Conservation (phyloP, 73 alveolate genomes). For the Uronychia setigera region DNA sequence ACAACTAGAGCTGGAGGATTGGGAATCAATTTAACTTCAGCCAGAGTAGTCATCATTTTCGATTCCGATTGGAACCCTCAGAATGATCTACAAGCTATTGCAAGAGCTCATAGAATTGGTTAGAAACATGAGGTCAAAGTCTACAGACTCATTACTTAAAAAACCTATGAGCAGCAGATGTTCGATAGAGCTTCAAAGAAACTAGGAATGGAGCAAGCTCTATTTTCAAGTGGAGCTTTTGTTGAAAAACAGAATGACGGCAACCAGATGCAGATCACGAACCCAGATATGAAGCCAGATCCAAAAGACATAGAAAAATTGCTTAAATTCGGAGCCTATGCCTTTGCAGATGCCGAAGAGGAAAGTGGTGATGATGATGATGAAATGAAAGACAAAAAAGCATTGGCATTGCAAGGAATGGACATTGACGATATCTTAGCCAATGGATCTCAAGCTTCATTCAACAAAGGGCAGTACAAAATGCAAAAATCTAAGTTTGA, state of each 20-base stretch:
- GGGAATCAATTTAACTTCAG: conserved; percentile 98
- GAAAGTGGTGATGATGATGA: conserved; percentile 32
- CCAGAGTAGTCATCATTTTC: conserved; percentile 97
- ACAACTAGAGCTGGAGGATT: conserved; percentile 99
- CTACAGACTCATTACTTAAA: conserved; percentile 92
- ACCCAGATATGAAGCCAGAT: conserved; percentile 64
- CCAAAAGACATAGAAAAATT: conserved; percentile 86
- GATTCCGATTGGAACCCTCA: conserved; percentile 99
- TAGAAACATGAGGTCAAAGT: conserved; percentile 97
- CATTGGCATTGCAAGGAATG: conserved; percentile 58
- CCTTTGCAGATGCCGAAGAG: conserved; percentile 67
- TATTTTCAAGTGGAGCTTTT: conserved; percentile 82
- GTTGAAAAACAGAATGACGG: conserved; percentile 40
- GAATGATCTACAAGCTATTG: conserved; percentile 98
- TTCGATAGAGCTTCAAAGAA: conserved; percentile 92
- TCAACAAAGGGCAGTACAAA: conserved; percentile 75
- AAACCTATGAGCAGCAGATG: conserved; percentile 98
- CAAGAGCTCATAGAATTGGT: conserved; percentile 99
- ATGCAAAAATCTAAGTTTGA: conserved; percentile 77
- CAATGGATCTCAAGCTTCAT: conserved; percentile 36
- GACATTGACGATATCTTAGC: conserved; percentile 84
- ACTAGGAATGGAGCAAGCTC: conserved; percentile 94
- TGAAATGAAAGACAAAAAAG: too few relatives aligned
- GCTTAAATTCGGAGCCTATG: conserved; percentile 86
- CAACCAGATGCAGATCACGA: conserved; percentile 45